phyloP scores from a whole-genome alignment of 345 rosid genomes.

The Heritiera littoralis region DNA sequence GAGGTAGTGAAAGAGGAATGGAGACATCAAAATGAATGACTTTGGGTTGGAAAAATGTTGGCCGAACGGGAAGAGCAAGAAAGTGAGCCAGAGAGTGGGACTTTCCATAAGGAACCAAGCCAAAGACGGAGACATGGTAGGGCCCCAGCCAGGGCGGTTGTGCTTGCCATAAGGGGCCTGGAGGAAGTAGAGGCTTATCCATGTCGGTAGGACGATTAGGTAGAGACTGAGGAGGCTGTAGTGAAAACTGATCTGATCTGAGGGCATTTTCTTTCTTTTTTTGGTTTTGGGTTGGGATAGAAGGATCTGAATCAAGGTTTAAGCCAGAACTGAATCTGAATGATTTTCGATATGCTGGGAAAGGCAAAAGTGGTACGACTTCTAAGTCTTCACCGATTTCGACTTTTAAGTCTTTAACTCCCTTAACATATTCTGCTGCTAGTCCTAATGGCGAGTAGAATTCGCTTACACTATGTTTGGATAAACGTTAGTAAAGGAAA shows the following conservation, averaged over 20 bases:
- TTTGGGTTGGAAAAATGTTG: conserved; percentile 54
- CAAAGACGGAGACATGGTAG: conserved; percentile 61
- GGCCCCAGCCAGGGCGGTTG: conserved; percentile 91
- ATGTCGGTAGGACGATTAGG: conserved; percentile 68
- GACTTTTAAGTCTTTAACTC: too few species aligned
- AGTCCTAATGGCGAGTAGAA: too few species aligned
- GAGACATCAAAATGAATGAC: conserved; percentile 59
- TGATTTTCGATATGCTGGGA: background rate
- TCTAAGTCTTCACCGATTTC: too few species aligned
- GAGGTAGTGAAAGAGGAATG: conserved; percentile 77
- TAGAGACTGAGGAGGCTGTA: conserved; percentile 54
- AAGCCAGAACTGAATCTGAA: background rate
- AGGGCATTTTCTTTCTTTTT: background rate
- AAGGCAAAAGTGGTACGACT: background rate
- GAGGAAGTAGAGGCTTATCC: conserved; percentile 59
- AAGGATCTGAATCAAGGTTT: background rate
- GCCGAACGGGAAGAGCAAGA: conserved; percentile 72
- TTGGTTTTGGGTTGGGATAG: background rate
- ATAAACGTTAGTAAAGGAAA: too few species aligned
- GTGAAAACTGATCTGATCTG: conserved; percentile 54
- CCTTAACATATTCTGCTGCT: too few species aligned
- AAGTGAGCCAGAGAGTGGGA: conserved; percentile 74
- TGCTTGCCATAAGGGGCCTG: conserved; percentile 97
- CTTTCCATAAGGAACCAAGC: conserved; percentile 98
- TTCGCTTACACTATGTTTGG: too few species aligned